Base-by-base conservation (phyloP, 2,329 filamentous ascomycete species). In the Helotiales sp. region DNA sequence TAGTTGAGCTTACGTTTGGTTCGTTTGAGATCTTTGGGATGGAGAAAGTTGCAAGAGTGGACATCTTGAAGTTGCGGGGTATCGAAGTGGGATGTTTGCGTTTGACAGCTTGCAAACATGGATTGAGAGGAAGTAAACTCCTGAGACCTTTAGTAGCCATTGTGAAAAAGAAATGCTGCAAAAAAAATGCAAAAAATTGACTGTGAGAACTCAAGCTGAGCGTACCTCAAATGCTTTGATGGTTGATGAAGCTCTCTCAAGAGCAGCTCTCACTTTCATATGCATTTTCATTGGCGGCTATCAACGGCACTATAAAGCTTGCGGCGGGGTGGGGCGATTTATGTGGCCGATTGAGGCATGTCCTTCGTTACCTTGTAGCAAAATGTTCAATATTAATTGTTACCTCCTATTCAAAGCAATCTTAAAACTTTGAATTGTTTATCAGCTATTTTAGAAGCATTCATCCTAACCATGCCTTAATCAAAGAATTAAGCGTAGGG, bases 11-110 rank as follows among this genome's bases (percentile, higher is more conserved):
- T 81, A 97, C 94, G 79, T 97, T 99, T n/a, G 93, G 93, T 83
- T 99, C 96, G 78, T 99, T 99, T 78, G 87, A 84, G 74, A 97
- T 88, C 70, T 89, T 89, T 59, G 96, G 96, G 61, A 94, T 87
- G 83, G 93, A 95, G 86, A 97, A 98, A 69, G 88, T 86, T 59
- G 93, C 94, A 71, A 97, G 71, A 7, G 74, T 76, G 22, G 74
- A 74, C 71, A 75, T 70, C 8, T 71, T 73, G 61, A 52, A 58
- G 60, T 26, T 69, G 72, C 74, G 74, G 73, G 73, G 74, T 71
- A 71, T 57, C n/a, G 58, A 45, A 34, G 67, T 40, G 66, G 63
- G 64, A 60, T 69, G 64, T 47, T 22, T 68, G 17, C 47, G 64
- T 58, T 65, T 63, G 26, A 69, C 52, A 55, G 66, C 55, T 65